Evolutionary conservation across 2,329 filamentous ascomycete species (phyloP).

Genomic region (Fusarium metavorans): DNA sequence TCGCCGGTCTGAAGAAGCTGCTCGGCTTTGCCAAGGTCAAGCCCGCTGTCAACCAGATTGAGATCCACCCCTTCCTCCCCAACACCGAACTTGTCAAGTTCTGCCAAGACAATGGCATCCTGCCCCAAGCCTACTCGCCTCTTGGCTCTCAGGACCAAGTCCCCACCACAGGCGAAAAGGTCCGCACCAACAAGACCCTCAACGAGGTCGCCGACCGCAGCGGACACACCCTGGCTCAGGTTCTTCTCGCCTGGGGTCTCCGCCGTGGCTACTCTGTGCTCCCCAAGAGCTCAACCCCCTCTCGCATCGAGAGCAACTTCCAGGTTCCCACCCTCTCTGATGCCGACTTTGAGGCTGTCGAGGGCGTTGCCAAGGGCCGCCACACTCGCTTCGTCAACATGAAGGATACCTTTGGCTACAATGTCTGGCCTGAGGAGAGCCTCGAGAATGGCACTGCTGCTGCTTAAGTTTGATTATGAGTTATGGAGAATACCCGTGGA

Average conservation of each 20-base stretch:
- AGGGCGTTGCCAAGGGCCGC: slow-evolving; percentile 61
- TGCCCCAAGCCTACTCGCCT: slow-evolving; percentile 68
- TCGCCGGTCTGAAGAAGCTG: slow-evolving; percentile 51
- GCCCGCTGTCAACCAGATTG: slow-evolving; percentile 64
- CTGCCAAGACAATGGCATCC: slow-evolving; percentile 63
- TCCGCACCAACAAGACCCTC: slow-evolving; percentile 53
- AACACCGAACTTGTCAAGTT: slow-evolving; percentile 64
- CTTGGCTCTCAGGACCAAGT: slow-evolving; percentile 67
- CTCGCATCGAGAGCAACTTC: slow-evolving; percentile 63
- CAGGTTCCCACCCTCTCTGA: slow-evolving; percentile 46
- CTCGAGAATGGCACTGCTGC: slow-evolving; percentile 29
- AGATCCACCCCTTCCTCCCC: slow-evolving; percentile 52
- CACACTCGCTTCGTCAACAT: slow-evolving; percentile 83
- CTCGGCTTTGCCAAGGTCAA: slow-evolving; percentile 56
- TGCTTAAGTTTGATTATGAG: slow-evolving; percentile 24
- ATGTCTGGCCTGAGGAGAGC: slow-evolving; percentile 74
- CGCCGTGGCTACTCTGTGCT: slow-evolving; percentile 75
- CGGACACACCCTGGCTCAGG: slow-evolving; percentile 63
- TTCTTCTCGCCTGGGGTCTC: slow-evolving; percentile 71
- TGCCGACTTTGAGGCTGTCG: slow-evolving; percentile 68
- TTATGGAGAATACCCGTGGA: slow-evolving; percentile 26
- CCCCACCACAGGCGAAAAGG: slow-evolving; percentile 43
- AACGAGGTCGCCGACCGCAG: slow-evolving; percentile 65
- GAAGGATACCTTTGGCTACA: slow-evolving; percentile 83
- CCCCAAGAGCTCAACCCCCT: slow-evolving; percentile 76